Evolutionary conservation across 2,329 filamentous ascomycete genomes (phyloP), one percentile per base, ranked within the genome.

Genomic region (Xylaria digitata): DNA sequence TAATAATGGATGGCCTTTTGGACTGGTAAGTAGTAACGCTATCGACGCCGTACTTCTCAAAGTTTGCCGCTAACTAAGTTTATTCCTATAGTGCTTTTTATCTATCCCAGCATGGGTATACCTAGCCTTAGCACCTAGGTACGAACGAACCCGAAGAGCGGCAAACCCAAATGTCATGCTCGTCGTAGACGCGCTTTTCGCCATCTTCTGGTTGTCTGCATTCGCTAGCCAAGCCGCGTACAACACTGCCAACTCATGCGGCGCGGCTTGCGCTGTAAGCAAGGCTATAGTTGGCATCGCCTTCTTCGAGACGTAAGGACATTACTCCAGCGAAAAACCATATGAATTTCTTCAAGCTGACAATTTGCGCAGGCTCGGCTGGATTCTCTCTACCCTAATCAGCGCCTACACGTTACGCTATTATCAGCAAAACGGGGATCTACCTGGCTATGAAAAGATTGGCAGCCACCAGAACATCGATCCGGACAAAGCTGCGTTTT

Each of bases 401-500:
- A 89, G 87, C 74, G 80, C 86, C 65, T 89, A 86, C 78, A 87
- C 87, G 32, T 79, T 89, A 69, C 82, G 85, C 68, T 89, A 89
- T 80, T 89, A 86, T 80, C 85, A 86, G 73, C 85, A 86, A 75
- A 85, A 90, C 78, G 86, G 86, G 73, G 84, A 80, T 63, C 83
- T 90, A 17, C 89, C 89, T 1, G 88, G 88, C 64, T 89, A 89
- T 76, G 86, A 88, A 73, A 82, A 81, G 60, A 78, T 82, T 57
- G 76, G 76, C 67, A 78, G 77, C 70, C 71, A 66, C 48, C 78
- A 82, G 71, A 86, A 87, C 79, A 90, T 90, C 71, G 89, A 90
- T 75, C 89, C 89, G 0, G 88, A 91, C 78, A 90, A 90, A 81
- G 88, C 88, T 32, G 88, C 88, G 66, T 91, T 91, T 79, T 89